These are phyloP conservation scores for Cucumis variabilis DNA, from an alignment of 331 rosid genomes.

Conservation along the genomic window DNA sequence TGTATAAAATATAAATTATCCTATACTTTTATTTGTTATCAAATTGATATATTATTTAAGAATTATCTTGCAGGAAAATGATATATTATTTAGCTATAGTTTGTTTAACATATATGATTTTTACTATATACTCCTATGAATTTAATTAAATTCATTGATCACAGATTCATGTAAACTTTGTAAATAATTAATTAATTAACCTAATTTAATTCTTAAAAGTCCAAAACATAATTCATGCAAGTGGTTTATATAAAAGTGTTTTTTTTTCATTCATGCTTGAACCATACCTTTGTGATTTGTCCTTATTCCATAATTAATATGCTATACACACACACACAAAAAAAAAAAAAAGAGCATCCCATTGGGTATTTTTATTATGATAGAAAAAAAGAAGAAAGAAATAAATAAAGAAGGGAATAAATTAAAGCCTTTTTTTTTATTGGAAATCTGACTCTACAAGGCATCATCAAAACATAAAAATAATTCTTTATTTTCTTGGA, in stretches of 20 bases:
- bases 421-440: constrained; percentile 14
- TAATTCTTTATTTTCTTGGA: background rate
- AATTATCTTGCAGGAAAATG: too few relatives aligned
- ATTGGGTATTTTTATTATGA: constrained; percentile 13
- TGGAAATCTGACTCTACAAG: constrained; percentile 32
- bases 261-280: background rate
- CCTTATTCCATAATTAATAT: constrained; percentile 27
- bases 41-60: too few relatives aligned
- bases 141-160: background rate
- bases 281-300: constrained; percentile 3
- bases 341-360: background rate
- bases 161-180: background rate
- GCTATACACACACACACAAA: background rate
- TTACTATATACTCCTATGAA: too few relatives aligned
- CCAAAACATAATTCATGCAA: background rate
- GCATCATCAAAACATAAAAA: constrained; percentile 18
- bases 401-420: constrained; percentile 25
- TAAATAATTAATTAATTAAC: background rate
- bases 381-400: background rate
- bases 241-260: background rate
- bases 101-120: too few relatives aligned
- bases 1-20: too few relatives aligned
- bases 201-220: background rate
- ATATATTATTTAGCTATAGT: too few relatives aligned
- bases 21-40: too few relatives aligned